A percentile compares a stretch with the other conserved stretches of the same genome.
These are phyloP conservation scores for Wickerhamomyces chaumierensis DNA, from an alignment of 805 yeast genomes.

Conservation along the genomic window DNA sequence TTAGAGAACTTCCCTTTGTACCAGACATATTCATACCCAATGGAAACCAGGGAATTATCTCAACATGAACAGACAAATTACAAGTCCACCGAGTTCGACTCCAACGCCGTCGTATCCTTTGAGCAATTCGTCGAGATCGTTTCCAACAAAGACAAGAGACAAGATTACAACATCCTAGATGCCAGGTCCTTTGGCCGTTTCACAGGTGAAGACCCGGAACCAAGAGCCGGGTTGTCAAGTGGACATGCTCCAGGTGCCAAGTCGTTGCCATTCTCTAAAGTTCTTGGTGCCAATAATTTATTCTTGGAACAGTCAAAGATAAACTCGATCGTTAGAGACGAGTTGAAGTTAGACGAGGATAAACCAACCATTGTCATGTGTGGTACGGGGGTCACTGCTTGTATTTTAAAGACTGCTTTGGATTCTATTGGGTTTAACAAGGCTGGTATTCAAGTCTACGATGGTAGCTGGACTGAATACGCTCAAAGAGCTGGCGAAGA, in stretches of 20 bases:
- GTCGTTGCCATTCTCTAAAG: conserved; percentile 62
- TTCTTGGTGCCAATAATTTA: conserved; percentile 35
- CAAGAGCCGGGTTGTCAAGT: conserved; percentile 75
- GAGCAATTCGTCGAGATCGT: conserved; percentile 59
- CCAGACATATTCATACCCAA: conserved; percentile 30
- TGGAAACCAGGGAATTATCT: conserved; percentile 23
- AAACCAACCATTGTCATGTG: conserved; percentile 81
- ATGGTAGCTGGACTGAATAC: conserved; percentile 90
- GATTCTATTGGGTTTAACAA: conserved; percentile 37
- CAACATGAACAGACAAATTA: conserved; percentile 19
- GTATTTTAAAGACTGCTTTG: conserved; percentile 69
- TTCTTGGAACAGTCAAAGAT: conserved; percentile 41
- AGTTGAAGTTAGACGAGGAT: conserved; percentile 21
- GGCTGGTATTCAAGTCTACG: conserved; percentile 49
- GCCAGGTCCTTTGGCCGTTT: conserved; percentile 74
- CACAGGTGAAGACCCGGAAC: conserved; percentile 76
- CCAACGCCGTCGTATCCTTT: conserved; percentile 46
- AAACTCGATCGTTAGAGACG: conserved; percentile 31
- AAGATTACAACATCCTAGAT: conserved; percentile 52
- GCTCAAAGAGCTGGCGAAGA: conserved; percentile 58
- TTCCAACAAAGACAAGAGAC: conserved; percentile 29
- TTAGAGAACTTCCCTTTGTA: conserved; percentile 60
- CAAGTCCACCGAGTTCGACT: conserved; percentile 24
- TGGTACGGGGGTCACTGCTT: conserved; percentile 95
- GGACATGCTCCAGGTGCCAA: conserved; percentile 84